Conservation (phyloP, 2,329 filamentous ascomycete species). For the Botrytis hyacinthi region DNA sequence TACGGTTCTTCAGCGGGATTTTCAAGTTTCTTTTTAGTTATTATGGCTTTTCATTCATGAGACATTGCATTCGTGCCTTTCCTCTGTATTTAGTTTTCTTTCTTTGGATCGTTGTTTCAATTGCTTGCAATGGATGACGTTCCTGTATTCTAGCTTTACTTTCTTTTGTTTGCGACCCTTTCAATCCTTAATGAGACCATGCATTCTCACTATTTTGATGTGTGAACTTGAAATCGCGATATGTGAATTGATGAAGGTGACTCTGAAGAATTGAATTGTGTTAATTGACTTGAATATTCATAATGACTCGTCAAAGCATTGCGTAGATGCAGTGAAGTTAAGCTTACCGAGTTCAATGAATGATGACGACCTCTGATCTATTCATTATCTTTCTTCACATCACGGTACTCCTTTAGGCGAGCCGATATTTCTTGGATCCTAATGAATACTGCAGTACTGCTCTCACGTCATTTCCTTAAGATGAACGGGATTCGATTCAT, state of each 20-base stretch:
- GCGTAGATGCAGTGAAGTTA: neutral
- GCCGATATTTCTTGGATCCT: neutral
- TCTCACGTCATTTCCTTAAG: neutral
- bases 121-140: constrained; percentile 5
- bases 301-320: neutral
- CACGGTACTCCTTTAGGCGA: neutral
- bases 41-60: neutral
- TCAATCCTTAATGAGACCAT: neutral
- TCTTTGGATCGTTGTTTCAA: neutral
- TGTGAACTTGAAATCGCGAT: neutral
- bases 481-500: neutral
- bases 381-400: neutral
- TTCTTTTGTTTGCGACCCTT: neutral
- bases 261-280: neutral
- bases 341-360: neutral
- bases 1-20: neutral
- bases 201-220: neutral
- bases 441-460: neutral
- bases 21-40: neutral
- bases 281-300: neutral
- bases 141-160: neutral
- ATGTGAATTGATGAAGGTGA: neutral
- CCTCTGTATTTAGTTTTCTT: neutral
- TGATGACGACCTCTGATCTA: neutral
- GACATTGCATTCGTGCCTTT: neutral